Percentiles rank a stretch among this genome's conserved stretches.
These are phyloP conservation scores for Elaeagnus macrophylla DNA, from an alignment of 306 rosid genomes.

Conservation along the genomic window DNA sequence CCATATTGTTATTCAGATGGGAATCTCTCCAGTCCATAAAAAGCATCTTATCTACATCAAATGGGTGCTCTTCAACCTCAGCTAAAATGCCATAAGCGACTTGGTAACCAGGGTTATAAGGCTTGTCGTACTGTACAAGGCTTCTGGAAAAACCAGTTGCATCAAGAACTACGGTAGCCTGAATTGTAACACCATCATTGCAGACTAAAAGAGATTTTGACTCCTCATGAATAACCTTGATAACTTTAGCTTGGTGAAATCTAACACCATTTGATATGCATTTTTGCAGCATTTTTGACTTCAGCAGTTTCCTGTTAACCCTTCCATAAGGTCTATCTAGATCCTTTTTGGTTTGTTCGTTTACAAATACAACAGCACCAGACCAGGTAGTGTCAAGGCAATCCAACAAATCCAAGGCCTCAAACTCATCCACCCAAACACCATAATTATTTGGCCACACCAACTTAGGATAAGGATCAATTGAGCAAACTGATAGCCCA, in stretches of 20 bases:
- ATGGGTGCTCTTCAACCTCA: conserved; percentile 89
- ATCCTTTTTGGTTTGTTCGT: conserved; percentile 54
- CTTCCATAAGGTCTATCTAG: conserved; percentile 87
- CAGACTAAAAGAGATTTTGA: conserved; percentile 66
- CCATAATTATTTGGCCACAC: conserved; percentile 99
- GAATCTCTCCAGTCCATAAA: conserved; percentile 99
- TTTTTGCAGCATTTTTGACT: conserved; percentile 85
- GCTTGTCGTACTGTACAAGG: conserved; percentile 85
- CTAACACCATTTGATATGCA: conserved; percentile 80
- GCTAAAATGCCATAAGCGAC: conserved; percentile 97
- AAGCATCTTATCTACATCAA: conserved; percentile 85
- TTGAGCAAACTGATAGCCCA: conserved; percentile 81
- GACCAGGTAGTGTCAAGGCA: conserved; percentile 97
- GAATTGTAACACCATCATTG: conserved; percentile 81
- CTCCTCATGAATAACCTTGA: conserved; percentile 79
- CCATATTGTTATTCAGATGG: conserved; percentile 40
- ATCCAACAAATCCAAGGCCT: conserved; percentile 89
- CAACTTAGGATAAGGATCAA: conserved; percentile 78
- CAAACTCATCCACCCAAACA: conserved; percentile 99
- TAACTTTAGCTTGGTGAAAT: conserved; percentile 87
- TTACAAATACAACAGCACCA: conserved; percentile 74
- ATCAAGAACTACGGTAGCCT: conserved; percentile 88
- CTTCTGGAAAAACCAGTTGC: conserved; percentile 95
- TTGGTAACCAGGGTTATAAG: conserved; percentile 94
- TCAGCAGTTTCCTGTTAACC: conserved; percentile 84